These are phyloP conservation scores for Tetrapyrgos nigripes DNA, from an alignment of 1,284 basidiomycete genomes.

Conservation along the genomic window DNA sequence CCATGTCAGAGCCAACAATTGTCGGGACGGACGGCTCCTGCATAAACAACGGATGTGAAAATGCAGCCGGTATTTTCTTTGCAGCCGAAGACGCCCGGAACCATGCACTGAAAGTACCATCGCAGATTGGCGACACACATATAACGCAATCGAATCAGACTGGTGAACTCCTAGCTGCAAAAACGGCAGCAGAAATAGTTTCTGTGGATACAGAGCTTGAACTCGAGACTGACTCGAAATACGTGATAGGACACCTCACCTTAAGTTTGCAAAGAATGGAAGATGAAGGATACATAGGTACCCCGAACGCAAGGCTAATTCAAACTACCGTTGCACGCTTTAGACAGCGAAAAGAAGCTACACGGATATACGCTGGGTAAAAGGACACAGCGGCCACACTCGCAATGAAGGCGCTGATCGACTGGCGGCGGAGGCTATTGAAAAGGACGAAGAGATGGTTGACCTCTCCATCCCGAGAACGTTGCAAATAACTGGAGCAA, in stretches of 20 bases:
- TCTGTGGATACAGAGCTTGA: too few relatives aligned
- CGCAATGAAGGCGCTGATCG: constrained; percentile 23
- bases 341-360: constrained; percentile 10
- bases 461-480: not conserved
- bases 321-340: constrained; percentile 9
- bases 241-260: constrained; percentile 26
- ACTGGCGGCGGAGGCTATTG: constrained; percentile 8
- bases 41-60: too few relatives aligned
- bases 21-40: too few relatives aligned
- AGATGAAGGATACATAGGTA: constrained; percentile 21
- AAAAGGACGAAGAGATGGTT: not conserved
- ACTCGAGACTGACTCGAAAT: constrained; percentile 28
- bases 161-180: constrained; percentile 27
- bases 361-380: constrained; percentile 23
- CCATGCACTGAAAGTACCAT: too few relatives aligned
- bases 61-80: too few relatives aligned
- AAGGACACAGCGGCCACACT: constrained; percentile 17
- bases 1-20: too few relatives aligned
- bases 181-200: constrained; percentile 15
- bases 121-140: too few relatives aligned
- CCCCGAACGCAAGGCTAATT: constrained; percentile 13
- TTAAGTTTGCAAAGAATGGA: constrained; percentile 21
- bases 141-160: constrained; percentile 18
- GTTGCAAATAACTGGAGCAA: constrained; percentile 9
- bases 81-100: too few relatives aligned